Percentiles rank a stretch among this genome's conserved stretches.
Evolutionary conservation across 305 asterid genomes (phyloP).

Genomic region (Coffea humblotiana): DNA sequence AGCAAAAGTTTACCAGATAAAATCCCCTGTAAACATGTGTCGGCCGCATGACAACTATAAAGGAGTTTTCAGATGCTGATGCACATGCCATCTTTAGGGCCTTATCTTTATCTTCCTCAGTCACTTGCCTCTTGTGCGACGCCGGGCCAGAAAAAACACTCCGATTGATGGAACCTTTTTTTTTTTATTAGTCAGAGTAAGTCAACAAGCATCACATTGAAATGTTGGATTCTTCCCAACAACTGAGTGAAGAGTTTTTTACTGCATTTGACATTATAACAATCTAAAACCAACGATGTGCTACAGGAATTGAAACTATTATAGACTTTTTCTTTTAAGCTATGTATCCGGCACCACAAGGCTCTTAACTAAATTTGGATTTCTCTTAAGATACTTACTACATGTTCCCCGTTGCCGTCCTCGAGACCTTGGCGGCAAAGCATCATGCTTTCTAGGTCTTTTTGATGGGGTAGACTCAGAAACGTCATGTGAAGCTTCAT

Average conservation of each 20-base stretch:
- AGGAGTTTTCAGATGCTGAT: conserved; percentile 20
- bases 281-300: neutral
- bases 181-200: neutral
- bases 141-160: neutral
- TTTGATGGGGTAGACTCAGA: neutral
- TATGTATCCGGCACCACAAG: no score
- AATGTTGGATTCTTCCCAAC: no score
- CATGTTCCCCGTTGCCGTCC: neutral
- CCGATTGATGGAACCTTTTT: neutral
- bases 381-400: conserved; percentile 3
- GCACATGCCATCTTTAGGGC: conserved; percentile 25
- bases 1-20: conserved; percentile 26
- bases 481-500: conserved; percentile 10
- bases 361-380: no score
- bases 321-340: no score
- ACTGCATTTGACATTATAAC: neutral
- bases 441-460: conserved; percentile 5
- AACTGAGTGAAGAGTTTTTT: neutral
- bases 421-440: neutral
- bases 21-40: conserved; percentile 34
- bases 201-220: neutral
- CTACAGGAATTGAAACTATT: neutral
- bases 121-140: conserved; percentile 29
- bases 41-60: conserved; percentile 32
- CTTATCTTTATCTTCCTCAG: conserved; percentile 29